Evolutionary conservation across 108 stramenopile species (phyloP), one percentile per base, ranked within the genome.

Genomic region (Pseudonitzschia multiseries): DNA sequence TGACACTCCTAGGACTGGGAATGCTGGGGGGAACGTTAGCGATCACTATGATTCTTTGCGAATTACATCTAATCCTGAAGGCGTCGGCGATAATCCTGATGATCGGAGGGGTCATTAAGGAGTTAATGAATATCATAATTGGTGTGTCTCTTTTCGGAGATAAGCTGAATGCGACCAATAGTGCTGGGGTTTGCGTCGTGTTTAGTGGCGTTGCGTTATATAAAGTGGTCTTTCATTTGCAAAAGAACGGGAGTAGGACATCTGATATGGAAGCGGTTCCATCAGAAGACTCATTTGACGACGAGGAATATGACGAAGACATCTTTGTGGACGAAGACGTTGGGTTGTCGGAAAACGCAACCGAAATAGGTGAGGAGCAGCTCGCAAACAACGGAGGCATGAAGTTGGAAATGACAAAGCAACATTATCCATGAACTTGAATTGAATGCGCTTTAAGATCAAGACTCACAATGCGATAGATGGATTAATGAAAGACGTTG

Each of bases 81-180:
- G 81, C 91, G 2, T 83, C 77, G 66, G 95, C 95, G 2, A 81
- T 96, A 29, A 83, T 96, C 68, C 69, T 96, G 65, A 96, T 92
- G 93, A 92, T 96, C 68, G 95, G 95, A 62, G 95, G 95, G 22
- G 95, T 96, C 42, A 71, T 93, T 18, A 96, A 96, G 70, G 95
- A 96, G 70, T 75, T 96, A 59, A 81, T 87, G 28, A 96, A 93
- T 29, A 96, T 96, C 42, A 32, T 89, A 36, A 76, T 94, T 57
- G 95, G 95, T 36, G 91, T 96, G 0, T 81, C 69, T 8, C 31
- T 91, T 21, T 93, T 96, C 72, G 82, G 75, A 8, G 92, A 96
- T 73, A 59, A 71, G 48, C 59, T 96, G 57, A 96, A 90, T 73
- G 41, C 41, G 12, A 72, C 79, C 69, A 92, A 89, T 40, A 52